These are phyloP conservation scores for Coemansia sp. DNA, from an alignment of 192 early-diverging fungal species.

Conservation along the genomic window DNA sequence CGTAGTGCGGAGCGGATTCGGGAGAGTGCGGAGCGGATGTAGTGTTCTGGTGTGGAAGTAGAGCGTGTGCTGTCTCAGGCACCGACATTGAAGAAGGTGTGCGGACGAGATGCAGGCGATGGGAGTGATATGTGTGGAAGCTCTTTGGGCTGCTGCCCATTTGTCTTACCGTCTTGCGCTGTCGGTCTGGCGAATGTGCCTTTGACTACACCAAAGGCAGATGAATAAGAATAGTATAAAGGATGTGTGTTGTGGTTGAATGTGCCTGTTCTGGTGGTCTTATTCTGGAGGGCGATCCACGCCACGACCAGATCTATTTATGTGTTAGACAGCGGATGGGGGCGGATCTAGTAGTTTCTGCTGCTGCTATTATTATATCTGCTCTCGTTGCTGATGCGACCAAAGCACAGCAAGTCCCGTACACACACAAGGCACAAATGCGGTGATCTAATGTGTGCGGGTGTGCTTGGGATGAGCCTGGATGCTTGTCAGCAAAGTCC, in stretches of 20 bases:
- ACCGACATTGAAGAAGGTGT: conserved; percentile 1
- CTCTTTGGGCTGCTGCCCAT: conserved; percentile 2
- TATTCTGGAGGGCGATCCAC: neutral
- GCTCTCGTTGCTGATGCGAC: conserved; percentile 3
- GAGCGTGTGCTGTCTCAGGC: conserved; percentile 1
- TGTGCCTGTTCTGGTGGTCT: neutral
- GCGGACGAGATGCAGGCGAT: neutral
- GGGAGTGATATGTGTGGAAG: neutral
- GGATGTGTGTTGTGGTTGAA: neutral
- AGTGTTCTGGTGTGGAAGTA: neutral
- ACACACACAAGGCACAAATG: neutral
- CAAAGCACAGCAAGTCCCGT: neutral
- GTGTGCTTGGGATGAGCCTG: conserved; percentile 1
- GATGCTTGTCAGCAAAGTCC: neutral
- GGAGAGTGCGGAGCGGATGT: neutral
- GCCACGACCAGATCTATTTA: conserved; percentile 2
- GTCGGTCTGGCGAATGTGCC: neutral
- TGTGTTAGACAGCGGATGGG: neutral
- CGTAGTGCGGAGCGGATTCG: conserved; percentile 1
- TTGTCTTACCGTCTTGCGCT: neutral
- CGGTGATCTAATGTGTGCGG: neutral
- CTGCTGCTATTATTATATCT: neutral
- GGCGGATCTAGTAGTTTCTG: conserved; percentile 4
- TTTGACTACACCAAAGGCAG: neutral
- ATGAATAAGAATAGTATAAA: neutral